A percentile compares a stretch with the other conserved stretches of the same genome.
Conservation (phyloP, 2,329 filamentous ascomycete genomes). For the Penicillium sclerotiorum region DNA sequence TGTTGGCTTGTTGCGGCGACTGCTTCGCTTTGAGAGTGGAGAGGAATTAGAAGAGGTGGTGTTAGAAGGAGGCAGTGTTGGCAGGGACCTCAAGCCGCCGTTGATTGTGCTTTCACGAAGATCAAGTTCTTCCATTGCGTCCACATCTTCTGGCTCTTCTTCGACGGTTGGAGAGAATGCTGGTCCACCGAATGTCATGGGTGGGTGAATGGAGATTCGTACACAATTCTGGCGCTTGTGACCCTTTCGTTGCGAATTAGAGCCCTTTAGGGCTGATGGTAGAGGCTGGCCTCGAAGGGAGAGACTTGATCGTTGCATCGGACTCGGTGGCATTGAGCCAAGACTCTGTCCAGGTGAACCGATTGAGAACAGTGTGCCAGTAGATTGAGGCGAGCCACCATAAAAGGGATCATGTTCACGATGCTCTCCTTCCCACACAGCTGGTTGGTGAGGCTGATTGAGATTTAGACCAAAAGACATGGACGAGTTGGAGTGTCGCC, state of each 20-base stretch:
- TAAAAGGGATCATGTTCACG: constrained; percentile 33
- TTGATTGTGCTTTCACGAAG: constrained; percentile 27
- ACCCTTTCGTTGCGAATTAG: constrained; percentile 38
- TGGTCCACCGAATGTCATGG: constrained; percentile 37
- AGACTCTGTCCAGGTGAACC: constrained; percentile 22
- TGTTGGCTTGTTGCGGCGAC: constrained; percentile 23
- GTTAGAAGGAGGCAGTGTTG: constrained; percentile 1
- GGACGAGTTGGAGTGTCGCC: constrained; percentile 17
- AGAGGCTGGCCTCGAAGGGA: constrained; percentile 25
- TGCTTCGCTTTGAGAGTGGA: constrained; percentile 19
- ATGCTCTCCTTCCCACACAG: constrained; percentile 22
- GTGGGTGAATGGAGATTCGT: constrained; percentile 43
- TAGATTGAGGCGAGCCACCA: constrained; percentile 18
- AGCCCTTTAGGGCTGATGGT: constrained; percentile 37
- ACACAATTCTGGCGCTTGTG: constrained; percentile 49
- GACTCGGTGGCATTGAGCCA: constrained; percentile 22
- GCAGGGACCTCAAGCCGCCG: constrained; percentile 12
- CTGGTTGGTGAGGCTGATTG: constrained; percentile 29
- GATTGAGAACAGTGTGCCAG: constrained; percentile 20
- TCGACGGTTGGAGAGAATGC: constrained; percentile 37
- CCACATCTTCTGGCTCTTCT: constrained; percentile 38
- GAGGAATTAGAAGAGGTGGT: constrained; percentile 16
- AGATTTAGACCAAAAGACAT: constrained; percentile 24
- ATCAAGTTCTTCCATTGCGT: constrained; percentile 36
- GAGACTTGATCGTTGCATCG: constrained; percentile 25